A percentile compares a stretch with the other conserved stretches of the same genome.
Evolutionary conservation across 371 early-diverging fungal species (phyloP).

Genomic region (Choanephora cucurbitarum): DNA sequence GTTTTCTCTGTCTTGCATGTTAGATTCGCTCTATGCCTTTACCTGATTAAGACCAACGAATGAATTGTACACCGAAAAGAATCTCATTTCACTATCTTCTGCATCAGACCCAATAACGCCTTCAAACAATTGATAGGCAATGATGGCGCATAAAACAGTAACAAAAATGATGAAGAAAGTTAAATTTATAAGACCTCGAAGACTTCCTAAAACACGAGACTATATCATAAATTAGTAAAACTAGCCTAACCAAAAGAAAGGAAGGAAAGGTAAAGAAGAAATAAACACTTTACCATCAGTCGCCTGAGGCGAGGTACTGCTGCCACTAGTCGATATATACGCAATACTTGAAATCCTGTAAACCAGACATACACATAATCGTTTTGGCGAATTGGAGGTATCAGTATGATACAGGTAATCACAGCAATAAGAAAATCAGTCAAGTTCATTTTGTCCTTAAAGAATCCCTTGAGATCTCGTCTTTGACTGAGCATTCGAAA

Average conservation of each 20-base stretch:
- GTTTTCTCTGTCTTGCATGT: neutral
- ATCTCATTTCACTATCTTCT: slow-evolving; percentile 49
- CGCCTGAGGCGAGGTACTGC: slow-evolving; percentile 56
- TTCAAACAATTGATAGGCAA: slow-evolving; percentile 56
- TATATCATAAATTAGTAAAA: slow-evolving; percentile 18
- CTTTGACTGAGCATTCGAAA: slow-evolving; percentile 47
- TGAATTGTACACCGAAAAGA: slow-evolving; percentile 64
- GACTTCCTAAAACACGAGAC: slow-evolving; percentile 61
- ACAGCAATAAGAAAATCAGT: slow-evolving; percentile 58
- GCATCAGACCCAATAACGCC: slow-evolving; percentile 47
- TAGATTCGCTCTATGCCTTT: slow-evolving; percentile 9
- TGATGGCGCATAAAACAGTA: slow-evolving; percentile 55
- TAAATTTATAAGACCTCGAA: slow-evolving; percentile 63
- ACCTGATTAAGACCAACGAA: slow-evolving; percentile 66
- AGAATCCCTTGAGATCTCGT: slow-evolving; percentile 45
- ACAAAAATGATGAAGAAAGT: slow-evolving; percentile 63
- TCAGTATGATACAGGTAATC: slow-evolving; percentile 55
- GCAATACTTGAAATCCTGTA: slow-evolving; percentile 62
- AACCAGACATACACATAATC: slow-evolving; percentile 56
- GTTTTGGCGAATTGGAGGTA: slow-evolving; percentile 47
- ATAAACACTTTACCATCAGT: slow-evolving; percentile 58
- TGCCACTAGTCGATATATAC: slow-evolving; percentile 62
- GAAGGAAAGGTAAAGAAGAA: no score
- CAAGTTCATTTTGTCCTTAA: slow-evolving; percentile 45
- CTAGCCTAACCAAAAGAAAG: neutral